Conservation (phyloP, 192 early-diverging fungal genomes). For the Linnemannia elongata region DNA sequence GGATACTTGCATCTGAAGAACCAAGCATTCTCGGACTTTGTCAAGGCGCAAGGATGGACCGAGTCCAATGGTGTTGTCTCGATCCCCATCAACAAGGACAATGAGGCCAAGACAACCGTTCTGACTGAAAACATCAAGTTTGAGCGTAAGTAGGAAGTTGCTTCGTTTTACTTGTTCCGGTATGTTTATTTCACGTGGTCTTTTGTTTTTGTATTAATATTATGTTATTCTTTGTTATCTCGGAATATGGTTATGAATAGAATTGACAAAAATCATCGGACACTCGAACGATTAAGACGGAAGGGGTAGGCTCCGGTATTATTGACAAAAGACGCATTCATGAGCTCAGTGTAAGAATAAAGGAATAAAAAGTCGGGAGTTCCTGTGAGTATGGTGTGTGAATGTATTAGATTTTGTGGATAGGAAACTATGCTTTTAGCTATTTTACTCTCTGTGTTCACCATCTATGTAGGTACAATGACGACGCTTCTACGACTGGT, state of each 20-base stretch:
- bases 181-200: neutral
- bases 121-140: slow-evolving; percentile 92
- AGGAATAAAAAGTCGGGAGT: too few relatives aligned
- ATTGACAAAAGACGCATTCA: too few relatives aligned
- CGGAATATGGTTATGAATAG: slow-evolving; percentile 7
- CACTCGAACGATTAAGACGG: slow-evolving; percentile 38
- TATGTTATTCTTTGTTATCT: too few relatives aligned
- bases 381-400: too few relatives aligned
- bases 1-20: slow-evolving; percentile 77
- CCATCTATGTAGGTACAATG: too few relatives aligned
- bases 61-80: slow-evolving; percentile 69
- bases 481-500: too few relatives aligned
- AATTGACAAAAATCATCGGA: slow-evolving; percentile 55
- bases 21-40: slow-evolving; percentile 73
- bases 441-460: too few relatives aligned
- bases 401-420: too few relatives aligned
- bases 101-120: slow-evolving; percentile 86
- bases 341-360: too few relatives aligned
- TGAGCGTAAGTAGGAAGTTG: slow-evolving; percentile 62
- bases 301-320: too few relatives aligned
- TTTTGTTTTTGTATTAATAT: neutral
- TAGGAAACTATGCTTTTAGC: too few relatives aligned
- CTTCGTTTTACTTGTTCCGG: neutral
- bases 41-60: slow-evolving; percentile 76
- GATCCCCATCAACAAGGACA: slow-evolving; percentile 86